A percentile compares a stretch with the other conserved stretches of the same genome.
Evolutionary conservation across 257 asterid genomes (phyloP).

Genomic region (Solanum ossicruentum): DNA sequence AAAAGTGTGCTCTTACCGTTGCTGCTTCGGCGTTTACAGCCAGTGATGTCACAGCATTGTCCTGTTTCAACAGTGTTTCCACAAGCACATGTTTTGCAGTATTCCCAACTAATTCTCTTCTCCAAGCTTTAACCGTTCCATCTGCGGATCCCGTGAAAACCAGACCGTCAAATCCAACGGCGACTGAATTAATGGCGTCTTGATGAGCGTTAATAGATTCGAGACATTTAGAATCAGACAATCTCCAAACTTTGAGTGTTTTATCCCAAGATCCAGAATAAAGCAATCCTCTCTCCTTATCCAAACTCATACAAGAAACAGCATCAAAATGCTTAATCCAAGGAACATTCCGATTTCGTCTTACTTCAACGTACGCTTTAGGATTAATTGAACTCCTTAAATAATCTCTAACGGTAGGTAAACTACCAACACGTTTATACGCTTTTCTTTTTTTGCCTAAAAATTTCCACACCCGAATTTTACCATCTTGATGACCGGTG

Average conservation of each 20-base stretch:
- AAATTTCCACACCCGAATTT: conserved; percentile 66
- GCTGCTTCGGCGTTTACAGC: conserved; percentile 28
- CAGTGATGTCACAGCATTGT: conserved; percentile 63
- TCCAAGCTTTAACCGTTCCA: conserved; percentile 88
- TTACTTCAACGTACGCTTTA: conserved; percentile 47
- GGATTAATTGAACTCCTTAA: conserved; percentile 54
- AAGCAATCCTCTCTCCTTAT: conserved; percentile 32
- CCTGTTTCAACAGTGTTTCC: conserved; percentile 53
- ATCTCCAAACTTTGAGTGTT: conserved; percentile 77
- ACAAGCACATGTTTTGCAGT: conserved; percentile 42
- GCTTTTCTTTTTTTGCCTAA: conserved; percentile 16
- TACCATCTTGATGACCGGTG: conserved; percentile 89
- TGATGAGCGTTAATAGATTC: conserved; percentile 67
- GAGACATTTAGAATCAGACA: conserved; percentile 65
- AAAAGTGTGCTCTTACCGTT: not conserved
- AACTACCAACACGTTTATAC: conserved; percentile 48
- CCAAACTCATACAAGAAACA: conserved; percentile 63
- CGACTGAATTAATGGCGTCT: conserved; percentile 74
- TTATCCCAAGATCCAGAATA: conserved; percentile 95
- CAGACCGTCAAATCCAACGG: conserved; percentile 41
- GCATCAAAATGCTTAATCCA: conserved; percentile 86
- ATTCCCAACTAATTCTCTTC: conserved; percentile 51
- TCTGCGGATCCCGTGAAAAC: conserved; percentile 85
- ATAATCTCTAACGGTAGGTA: conserved; percentile 63
- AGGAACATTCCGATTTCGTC: conserved; percentile 43